Conservation (phyloP, 2,329 filamentous ascomycete genomes). For the Epichloe sp. region DNA sequence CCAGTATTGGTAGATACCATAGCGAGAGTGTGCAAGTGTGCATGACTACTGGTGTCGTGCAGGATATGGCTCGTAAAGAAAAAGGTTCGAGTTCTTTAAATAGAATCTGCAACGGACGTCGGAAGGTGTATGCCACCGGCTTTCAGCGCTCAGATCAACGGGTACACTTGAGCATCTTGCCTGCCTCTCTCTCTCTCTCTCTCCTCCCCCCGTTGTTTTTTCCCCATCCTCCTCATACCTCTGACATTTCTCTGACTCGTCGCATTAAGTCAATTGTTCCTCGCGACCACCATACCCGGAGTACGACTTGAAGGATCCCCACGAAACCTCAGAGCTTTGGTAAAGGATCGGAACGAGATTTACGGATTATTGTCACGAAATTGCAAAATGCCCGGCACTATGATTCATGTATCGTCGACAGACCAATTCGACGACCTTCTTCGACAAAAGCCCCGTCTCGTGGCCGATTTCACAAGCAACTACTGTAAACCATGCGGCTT, state of each 20-base stretch:
- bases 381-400: background rate
- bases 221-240: background rate
- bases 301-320: too few relatives aligned
- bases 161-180: background rate
- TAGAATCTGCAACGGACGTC: background rate
- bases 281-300: too few relatives aligned
- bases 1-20: background rate
- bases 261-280: too few relatives aligned
- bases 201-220: accelerated
- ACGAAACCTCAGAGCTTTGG: too few relatives aligned
- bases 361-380: too few relatives aligned
- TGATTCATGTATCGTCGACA: background rate
- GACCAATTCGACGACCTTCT: constrained; percentile 41
- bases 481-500: constrained; percentile 96
- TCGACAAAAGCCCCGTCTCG: constrained; percentile 37
- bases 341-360: too few relatives aligned
- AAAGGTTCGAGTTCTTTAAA: background rate
- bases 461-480: constrained; percentile 58
- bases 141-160: background rate
- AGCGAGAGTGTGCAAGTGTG: too few relatives aligned
- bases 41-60: background rate
- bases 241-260: background rate
- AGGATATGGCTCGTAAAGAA: background rate
- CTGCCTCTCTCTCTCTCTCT: background rate
- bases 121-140: background rate